These are phyloP conservation scores for Canariomyces notabilis DNA, from an alignment of 2,329 filamentous ascomycete genomes.

Conservation along the genomic window DNA sequence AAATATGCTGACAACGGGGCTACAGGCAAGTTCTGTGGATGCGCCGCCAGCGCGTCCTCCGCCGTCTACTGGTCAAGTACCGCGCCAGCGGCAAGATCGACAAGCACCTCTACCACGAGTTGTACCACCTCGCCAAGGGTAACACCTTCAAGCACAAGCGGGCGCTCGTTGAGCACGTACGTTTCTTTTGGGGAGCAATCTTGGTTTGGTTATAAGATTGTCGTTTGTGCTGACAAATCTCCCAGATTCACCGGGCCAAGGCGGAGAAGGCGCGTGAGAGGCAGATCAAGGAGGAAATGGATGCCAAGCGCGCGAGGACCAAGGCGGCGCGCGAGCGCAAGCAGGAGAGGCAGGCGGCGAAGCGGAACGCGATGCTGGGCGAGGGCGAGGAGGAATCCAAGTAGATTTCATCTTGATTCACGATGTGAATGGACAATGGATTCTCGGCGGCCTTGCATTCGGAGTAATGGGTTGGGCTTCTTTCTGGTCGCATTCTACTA, in stretches of 20 bases:
- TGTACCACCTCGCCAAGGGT: constrained; percentile 99
- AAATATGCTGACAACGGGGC: constrained; percentile 23
- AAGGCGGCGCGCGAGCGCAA: constrained; percentile 99
- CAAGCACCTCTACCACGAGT: constrained; percentile 99
- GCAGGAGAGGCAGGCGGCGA: constrained; percentile 83
- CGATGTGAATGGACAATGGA: constrained; percentile 46
- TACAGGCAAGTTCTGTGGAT: constrained; percentile 96
- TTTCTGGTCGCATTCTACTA: constrained; percentile 30
- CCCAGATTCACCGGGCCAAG: constrained; percentile 99
- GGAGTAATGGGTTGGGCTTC: constrained; percentile 56
- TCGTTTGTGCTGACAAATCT: constrained; percentile 15
- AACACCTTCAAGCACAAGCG: constrained; percentile 99
- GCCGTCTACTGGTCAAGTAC: constrained; percentile 99
- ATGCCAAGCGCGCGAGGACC: constrained; percentile 99
- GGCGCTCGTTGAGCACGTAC: constrained; percentile 98
- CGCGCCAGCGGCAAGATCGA: constrained; percentile 99
- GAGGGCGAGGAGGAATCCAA: constrained; percentile 58
- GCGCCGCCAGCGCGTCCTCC: constrained; percentile 98
- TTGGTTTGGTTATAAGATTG: not conserved
- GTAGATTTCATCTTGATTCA: constrained; percentile 42
- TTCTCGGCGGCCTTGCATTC: constrained; percentile 44
- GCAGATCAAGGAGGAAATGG: constrained; percentile 98
- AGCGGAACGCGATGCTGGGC: constrained; percentile 80
- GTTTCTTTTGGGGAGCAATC: constrained; percentile 41
- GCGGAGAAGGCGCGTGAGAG: constrained; percentile 97